Evolutionary conservation across 768 basidiomycete species (phyloP).

Genomic region (Phlegmacium glaucopus): DNA sequence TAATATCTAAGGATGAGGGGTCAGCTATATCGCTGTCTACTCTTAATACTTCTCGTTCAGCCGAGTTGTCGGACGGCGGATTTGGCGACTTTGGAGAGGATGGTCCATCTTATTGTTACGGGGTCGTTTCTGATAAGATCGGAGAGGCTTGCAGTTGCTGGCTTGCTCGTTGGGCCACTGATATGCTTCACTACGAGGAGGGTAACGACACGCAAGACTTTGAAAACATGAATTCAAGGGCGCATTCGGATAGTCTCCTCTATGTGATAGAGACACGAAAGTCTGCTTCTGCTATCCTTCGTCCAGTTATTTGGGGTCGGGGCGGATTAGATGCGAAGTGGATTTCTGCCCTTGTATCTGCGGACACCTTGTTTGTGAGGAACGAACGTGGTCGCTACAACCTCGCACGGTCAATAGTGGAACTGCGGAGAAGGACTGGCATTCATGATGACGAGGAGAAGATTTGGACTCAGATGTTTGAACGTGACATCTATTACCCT

Average conservation of each 20-base stretch:
- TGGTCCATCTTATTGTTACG: constrained; percentile 64
- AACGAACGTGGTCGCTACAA: constrained; percentile 80
- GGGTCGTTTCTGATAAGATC: constrained; percentile 87
- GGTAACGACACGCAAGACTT: not conserved
- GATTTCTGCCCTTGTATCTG: constrained; percentile 70
- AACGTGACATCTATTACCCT: constrained; percentile 75
- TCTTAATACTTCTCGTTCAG: constrained; percentile 10
- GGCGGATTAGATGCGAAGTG: constrained; percentile 73
- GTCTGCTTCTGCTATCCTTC: constrained; percentile 1
- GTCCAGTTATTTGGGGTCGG: constrained; percentile 67
- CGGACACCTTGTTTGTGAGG: constrained; percentile 76
- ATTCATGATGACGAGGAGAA: constrained; percentile 60
- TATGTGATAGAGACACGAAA: constrained; percentile 8
- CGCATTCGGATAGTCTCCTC: constrained; percentile 14
- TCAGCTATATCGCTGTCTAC: not conserved
- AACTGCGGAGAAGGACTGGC: constrained; percentile 60
- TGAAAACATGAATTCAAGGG: not conserved
- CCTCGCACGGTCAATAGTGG: constrained; percentile 71
- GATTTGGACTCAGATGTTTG: constrained; percentile 69
- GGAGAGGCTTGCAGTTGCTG: constrained; percentile 88
- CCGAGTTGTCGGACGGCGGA: constrained; percentile 9
- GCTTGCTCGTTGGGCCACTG: constrained; percentile 82
- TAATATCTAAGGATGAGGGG: constrained; percentile 4
- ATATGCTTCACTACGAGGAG: constrained; percentile 67
- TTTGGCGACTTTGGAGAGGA: constrained; percentile 12